Base-by-base conservation (phyloP, 2,329 filamentous ascomycete genomes). In the Fusarium marasasianum region DNA sequence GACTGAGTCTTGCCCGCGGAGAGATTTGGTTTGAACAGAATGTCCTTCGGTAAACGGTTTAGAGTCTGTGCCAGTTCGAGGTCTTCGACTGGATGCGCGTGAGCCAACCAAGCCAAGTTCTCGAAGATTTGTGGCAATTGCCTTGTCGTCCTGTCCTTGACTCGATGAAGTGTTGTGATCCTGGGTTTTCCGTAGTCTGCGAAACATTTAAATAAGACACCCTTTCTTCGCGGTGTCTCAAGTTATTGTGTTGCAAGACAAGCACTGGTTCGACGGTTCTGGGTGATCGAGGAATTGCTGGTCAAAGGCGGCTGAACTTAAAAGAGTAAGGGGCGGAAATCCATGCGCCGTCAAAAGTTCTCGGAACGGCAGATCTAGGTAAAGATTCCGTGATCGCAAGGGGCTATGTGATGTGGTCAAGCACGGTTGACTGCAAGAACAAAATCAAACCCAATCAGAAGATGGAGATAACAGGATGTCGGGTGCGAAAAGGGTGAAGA, bases 121-220 rank as follows among this genome's bases (percentile, higher is more conserved):
- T 59, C 76, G 70, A 47, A 81, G 76, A 56, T 79, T 77, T 59
- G 71, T 58, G 33, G 78, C 66, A n/a, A 80, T 59, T 54, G 78
- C 68, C 41, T 60, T 64, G 37, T 74, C 74, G 64, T 74, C 68
- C 54, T 62, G 63, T 50, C 60, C 65, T 33, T 75, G 75, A 63
- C 59, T 72, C 26, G 70, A 71, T 57, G 69, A 56, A 56, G 69
- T 63, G 65, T 76, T 75, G 71, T 78, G 74, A 64, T 77, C 73
- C 64, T 80, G 76, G 55, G 76, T 80, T 75, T 80, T 80, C 63
- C 79, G 79, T 63, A 75, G 79, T 76, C 81, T 81, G 76, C 77
- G 80, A 74, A 84, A 84, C 82, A 84, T 84, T 80, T 82, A 82
- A 74, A 72, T 67, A 66, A 45, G 64, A 77, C 76, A 70, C 71